Base-by-base conservation (phyloP, 2,329 filamentous ascomycete species). In the Celoporthe dispersa region DNA sequence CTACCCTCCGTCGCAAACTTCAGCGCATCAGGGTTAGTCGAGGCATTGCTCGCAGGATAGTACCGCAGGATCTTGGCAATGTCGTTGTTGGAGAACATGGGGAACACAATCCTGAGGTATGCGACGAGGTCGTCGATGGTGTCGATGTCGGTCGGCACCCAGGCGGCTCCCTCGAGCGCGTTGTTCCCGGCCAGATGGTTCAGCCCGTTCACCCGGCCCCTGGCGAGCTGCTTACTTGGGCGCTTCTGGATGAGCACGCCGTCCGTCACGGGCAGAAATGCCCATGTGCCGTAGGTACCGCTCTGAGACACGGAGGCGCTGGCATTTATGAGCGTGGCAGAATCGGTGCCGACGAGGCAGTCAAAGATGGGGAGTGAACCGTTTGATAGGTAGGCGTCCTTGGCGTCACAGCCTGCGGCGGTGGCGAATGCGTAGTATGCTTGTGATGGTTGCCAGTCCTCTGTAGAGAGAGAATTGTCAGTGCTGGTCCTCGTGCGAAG, bases 381-480 rank as follows among this genome's bases (percentile, higher is more conserved):
- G 19, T 51, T 51, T 1, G 25, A 44, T 3, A 67, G 55, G 35
- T 67, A 67, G 1, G 65, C 65, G 35, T 51, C 48, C 28, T 28
- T 67, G 39, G 55, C 60, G 22, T 67, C 65, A 51, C 55, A 67
- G 1, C 55, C 65, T 14, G 55, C 39, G 31, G 65, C 65, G 28
- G 65, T 6, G 31, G 65, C 65, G 55, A 61, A 61, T 3, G 65
- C 65, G 22, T 67, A 67, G 28, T 67, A 67, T 25, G 65, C 55
- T 33, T 67, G 65, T 60, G 65, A 67, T 12, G 65, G 65, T 39
- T 67, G 65, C 65, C 65, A 67, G 65, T 61, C 65, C 65, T 67
- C 65, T 67, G 19, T 16, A 33, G 9, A 25, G n/a, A 7, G 2
- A 25, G 11, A 61, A 51, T 25, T 31, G 33, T 25, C 12, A 48